Evolutionary conservation across 2,329 filamentous ascomycete species (phyloP).

Genomic region (Furcasterigmium sp.): DNA sequence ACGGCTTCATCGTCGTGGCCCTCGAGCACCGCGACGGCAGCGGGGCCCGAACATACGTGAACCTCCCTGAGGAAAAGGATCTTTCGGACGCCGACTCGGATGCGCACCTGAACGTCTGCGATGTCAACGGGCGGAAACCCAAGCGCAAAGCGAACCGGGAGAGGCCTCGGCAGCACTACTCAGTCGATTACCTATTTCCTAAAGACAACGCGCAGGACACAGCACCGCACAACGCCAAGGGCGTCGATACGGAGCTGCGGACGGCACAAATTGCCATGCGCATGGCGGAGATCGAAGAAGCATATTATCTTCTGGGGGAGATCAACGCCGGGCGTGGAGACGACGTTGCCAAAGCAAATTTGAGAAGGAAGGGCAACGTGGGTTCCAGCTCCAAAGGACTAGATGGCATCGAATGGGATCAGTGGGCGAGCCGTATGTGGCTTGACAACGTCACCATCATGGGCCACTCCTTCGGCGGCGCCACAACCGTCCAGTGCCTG

Average conservation of each 20-base stretch:
- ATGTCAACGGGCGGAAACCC: slow-evolving; percentile 25
- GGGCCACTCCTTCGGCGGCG: slow-evolving; percentile 64
- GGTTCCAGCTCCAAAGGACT: slow-evolving; percentile 56
- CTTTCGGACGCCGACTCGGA: slow-evolving; percentile 23
- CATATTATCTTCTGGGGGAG: slow-evolving; percentile 48
- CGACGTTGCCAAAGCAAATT: slow-evolving; percentile 42
- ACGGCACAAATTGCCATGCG: slow-evolving; percentile 58
- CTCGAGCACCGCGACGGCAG: slow-evolving; percentile 63
- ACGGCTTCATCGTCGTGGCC: slow-evolving; percentile 60
- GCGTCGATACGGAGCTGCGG: slow-evolving; percentile 55
- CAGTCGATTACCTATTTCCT: slow-evolving; percentile 59
- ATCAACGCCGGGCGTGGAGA: slow-evolving; percentile 51
- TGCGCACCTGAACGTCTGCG: slow-evolving; percentile 15
- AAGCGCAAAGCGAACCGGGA: slow-evolving; percentile 24
- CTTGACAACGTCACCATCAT: slow-evolving; percentile 54
- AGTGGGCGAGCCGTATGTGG: slow-evolving; percentile 52
- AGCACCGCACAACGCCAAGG: slow-evolving; percentile 49
- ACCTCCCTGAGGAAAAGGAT: slow-evolving; percentile 39
- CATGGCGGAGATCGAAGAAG: slow-evolving; percentile 60
- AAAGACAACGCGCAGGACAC: slow-evolving; percentile 47
- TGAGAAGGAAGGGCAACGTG: slow-evolving; percentile 51
- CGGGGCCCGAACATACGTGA: slow-evolving; percentile 56
- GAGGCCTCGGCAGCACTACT: slow-evolving; percentile 32
- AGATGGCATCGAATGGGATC: slow-evolving; percentile 46
- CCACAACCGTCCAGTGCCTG: slow-evolving; percentile 56